These are phyloP conservation scores for Chaetomium tenue DNA, from an alignment of 495 filamentous ascomycete species.

Conservation along the genomic window DNA sequence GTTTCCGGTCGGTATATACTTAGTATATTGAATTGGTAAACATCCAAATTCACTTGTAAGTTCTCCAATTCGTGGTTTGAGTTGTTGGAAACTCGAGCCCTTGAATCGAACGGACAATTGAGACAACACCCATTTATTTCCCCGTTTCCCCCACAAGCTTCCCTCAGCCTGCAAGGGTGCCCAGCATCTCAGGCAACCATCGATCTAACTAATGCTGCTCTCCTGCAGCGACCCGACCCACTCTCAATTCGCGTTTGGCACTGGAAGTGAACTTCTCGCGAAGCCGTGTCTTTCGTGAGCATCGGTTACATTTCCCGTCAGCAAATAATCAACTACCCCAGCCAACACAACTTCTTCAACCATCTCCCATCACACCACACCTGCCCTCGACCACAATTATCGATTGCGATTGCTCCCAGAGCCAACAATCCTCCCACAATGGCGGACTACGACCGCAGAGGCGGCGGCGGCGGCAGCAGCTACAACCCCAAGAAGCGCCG, in stretches of 20 bases:
- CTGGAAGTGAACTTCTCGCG: constrained; percentile 7
- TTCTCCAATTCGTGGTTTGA: too few relatives aligned
- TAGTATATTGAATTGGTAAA: too few relatives aligned
- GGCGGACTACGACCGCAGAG: constrained; percentile 72
- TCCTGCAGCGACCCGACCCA: constrained; percentile 11
- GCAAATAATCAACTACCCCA: not conserved
- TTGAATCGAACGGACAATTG: not conserved
- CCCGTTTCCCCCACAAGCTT: not conserved
- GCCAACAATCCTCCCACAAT: constrained; percentile 42
- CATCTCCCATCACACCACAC: not conserved
- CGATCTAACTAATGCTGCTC: too few relatives aligned
- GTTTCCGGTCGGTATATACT: too few relatives aligned
- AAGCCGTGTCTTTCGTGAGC: constrained; percentile 9
- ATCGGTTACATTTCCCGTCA: not conserved
- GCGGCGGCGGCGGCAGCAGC: constrained; percentile 52
- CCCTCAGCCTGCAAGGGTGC: constrained; percentile 11
- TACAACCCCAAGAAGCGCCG: constrained; percentile 63
- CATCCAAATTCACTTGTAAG: too few relatives aligned
- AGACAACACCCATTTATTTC: not conserved
- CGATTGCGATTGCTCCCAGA: not conserved
- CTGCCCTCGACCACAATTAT: not conserved
- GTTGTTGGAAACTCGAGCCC: too few relatives aligned
- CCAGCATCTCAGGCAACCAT: constrained; percentile 10
- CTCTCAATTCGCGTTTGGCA: constrained; percentile 17
- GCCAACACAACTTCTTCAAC: not conserved